Base-by-base conservation (phyloP, 1,284 basidiomycete genomes). In the Cryptococcus jaspeensis region DNA sequence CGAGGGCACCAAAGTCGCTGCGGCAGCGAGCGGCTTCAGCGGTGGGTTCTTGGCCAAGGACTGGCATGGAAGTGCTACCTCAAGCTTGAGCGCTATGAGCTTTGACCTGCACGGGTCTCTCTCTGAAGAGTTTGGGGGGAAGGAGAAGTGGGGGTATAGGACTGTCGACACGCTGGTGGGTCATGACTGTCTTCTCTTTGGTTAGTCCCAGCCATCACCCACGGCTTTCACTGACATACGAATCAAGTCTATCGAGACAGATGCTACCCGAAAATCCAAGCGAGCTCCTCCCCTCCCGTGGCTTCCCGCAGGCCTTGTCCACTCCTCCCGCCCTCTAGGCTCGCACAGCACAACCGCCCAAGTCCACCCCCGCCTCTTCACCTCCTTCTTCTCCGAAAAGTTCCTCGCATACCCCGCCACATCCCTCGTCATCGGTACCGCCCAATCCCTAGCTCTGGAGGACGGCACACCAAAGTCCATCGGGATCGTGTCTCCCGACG, bases 21-120 rank as follows among this genome's bases (percentile, higher is more conserved):
- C 81, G 6, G 84, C 77, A 0, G 90, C 92, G 0, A 89, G 87
- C 0, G 93, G 93, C 5, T 95, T 95, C 72, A 89, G 90, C 0
- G 93, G 92, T 2, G 93, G 93, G 0, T 85, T 97, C n/a, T 82
- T 97, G 22, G 92, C 93, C 0, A 82, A 84, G 54, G 87, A 92
- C 69, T 87, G 86, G 86, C 84, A 85, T 69, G 76, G 78, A 2
- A 71, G 72, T 23, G 75, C 80, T 12, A 79, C 82, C 35, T 70
- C 81, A 1, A 72, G 70, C 64, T 80, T 95, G 18, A 87, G 88
- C 5, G 79, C 83, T 42, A 81, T 94, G 45, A 92, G 90, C 6
- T 96, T 88, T 72, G 70, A 80, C 7, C 85, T 96, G 64, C 92
- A 96, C 72, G 82, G 86, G 60, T 82, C 84, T 44, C 83, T 97